Base-by-base conservation (phyloP, 495 filamentous ascomycete species). In the Daldinia caldariorum region DNA sequence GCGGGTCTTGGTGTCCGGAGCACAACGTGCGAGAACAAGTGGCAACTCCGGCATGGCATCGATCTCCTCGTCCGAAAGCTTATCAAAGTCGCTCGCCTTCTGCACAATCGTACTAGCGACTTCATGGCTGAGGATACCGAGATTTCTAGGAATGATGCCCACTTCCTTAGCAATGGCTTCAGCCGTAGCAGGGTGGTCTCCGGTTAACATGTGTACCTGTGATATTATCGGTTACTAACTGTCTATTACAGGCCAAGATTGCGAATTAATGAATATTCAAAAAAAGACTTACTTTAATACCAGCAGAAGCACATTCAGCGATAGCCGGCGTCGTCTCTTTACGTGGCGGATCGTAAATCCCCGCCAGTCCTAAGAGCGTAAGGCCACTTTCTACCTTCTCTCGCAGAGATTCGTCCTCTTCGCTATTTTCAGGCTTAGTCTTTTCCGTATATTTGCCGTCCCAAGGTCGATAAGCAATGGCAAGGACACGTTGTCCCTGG, bases 401-500 rank as follows among this genome's bases (percentile, higher is more conserved):
- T 22, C 85, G 82, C 4, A 79, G 64, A 14, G 68, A 65, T 14
- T 83, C 77, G 26, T 79, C 70, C 50, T 58, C 29, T 38, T 76
- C 58, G 16, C 58, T 32, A 34, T 58, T 61, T 37, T 66, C 66
- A 37, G 45, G 43, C 45, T 63, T 32, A 2, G 62, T 41, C 41
- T 73, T 75, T 31, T 75, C 58, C 8, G 53, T 26, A 29, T 77
- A 77, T 56, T 74, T 72, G n/a, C 79, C 79, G 9, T 77, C 58
- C 79, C 79, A 81, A 35, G 58, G 72, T 51, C 86, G 85, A 38
- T 87, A 86, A 31, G 90, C 91, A 49, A 94, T 80, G n/a, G 90
- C 91, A 4, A 95, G 87, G 6, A 94, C 92, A 58, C 92, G 87
- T 41, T 93, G 87, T n/a, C 92, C 92, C 75, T 92, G 88, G 14